Percentiles rank a stretch among this genome's conserved stretches.
Conservation (phyloP, 768 basidiomycete species). For the Psilocybe cyanescens region DNA sequence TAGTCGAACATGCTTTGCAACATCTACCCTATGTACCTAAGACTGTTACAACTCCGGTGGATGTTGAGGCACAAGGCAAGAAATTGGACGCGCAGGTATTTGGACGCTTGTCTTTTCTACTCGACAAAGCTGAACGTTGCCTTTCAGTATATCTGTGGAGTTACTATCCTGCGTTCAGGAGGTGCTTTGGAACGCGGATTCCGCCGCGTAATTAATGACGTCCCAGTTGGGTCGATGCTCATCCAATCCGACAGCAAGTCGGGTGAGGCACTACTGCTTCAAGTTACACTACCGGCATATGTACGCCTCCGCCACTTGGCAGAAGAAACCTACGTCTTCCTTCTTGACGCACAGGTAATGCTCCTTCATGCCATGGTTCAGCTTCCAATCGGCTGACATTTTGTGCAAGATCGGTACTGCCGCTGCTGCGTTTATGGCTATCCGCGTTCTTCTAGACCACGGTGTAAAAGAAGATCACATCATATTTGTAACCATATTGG, state of each 20-base stretch:
- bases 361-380: background rate
- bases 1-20: conserved; percentile 85
- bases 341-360: conserved; percentile 87
- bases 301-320: conserved; percentile 72
- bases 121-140: background rate
- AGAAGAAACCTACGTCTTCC: conserved; percentile 75
- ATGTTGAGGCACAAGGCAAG: conserved; percentile 58
- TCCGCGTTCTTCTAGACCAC: conserved; percentile 92
- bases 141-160: conserved; percentile 76
- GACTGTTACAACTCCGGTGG: conserved; percentile 71
- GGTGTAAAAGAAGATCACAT: conserved; percentile 85
- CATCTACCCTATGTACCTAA: conserved; percentile 73
- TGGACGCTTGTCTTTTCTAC: background rate
- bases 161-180: conserved; percentile 91
- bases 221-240: conserved; percentile 85
- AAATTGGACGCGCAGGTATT: conserved; percentile 62
- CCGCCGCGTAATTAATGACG: conserved; percentile 84
- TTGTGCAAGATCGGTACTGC: conserved; percentile 82
- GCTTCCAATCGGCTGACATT: background rate
- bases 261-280: conserved; percentile 88
- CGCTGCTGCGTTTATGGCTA: conserved; percentile 93
- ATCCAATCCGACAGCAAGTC: conserved; percentile 86
- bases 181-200: conserved; percentile 92
- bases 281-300: conserved; percentile 76
- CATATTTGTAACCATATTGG: conserved; percentile 88